phyloP scores from a whole-genome alignment of 2,329 filamentous ascomycete species.

The Parastagonospora avenae region DNA sequence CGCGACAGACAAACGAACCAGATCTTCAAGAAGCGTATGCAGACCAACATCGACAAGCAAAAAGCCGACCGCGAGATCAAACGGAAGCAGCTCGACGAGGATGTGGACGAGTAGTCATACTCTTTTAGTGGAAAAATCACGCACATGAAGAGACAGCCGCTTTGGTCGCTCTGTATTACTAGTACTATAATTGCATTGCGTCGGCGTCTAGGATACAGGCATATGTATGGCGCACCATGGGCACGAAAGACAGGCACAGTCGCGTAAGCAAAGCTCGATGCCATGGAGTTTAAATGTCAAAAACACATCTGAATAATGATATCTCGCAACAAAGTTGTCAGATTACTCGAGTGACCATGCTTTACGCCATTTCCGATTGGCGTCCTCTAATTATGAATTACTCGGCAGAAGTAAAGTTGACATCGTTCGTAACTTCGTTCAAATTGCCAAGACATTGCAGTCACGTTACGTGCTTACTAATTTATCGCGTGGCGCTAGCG shows the following conservation, averaged over 20 bases:
- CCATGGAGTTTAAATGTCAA: too few relatives aligned
- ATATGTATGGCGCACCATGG: background rate
- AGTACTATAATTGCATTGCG: conserved; percentile 5
- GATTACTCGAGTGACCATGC: too few relatives aligned
- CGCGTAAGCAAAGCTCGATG: too few relatives aligned
- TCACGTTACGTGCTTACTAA: too few relatives aligned
- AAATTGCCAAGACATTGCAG: too few relatives aligned
- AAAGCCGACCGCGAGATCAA: conserved; percentile 56
- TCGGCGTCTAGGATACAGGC: background rate
- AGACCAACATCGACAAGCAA: conserved; percentile 56
- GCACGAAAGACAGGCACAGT: background rate
- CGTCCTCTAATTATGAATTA: too few relatives aligned
- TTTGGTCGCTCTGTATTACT: background rate
- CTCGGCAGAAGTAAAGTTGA: too few relatives aligned
- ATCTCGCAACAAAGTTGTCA: too few relatives aligned
- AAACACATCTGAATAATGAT: too few relatives aligned
- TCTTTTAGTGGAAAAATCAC: background rate
- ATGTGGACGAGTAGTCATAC: conserved; percentile 22
- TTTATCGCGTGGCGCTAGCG: too few relatives aligned
- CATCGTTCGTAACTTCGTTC: too few relatives aligned
- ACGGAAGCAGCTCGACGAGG: conserved; percentile 54
- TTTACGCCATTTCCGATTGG: too few relatives aligned
- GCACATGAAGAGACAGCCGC: background rate
- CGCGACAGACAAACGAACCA: conserved; percentile 53
- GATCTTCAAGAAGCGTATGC: conserved; percentile 56